These are phyloP conservation scores for Boletus rex-veris DNA, from an alignment of 768 basidiomycete genomes.

Conservation along the genomic window DNA sequence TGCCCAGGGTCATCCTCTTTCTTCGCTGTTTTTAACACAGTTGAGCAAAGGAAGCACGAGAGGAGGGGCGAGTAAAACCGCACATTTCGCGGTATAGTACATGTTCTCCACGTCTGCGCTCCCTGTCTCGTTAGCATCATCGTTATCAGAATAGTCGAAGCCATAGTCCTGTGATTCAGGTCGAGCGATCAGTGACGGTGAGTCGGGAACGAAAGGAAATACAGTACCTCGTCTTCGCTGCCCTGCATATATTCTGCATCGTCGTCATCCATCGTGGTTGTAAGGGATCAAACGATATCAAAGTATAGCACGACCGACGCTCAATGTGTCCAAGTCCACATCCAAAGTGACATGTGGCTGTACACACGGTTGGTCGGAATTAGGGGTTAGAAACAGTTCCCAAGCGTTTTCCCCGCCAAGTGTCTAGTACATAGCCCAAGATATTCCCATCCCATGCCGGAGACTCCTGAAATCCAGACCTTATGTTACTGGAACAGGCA, in stretches of 20 bases:
- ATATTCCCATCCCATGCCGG: too few species aligned
- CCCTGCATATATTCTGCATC: slow-evolving; percentile 94
- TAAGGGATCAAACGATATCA: neutral
- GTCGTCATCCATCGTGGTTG: slow-evolving; percentile 74
- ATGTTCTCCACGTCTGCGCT: slow-evolving; percentile 94
- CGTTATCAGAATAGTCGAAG: slow-evolving; percentile 94
- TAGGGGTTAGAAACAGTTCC: too few species aligned
- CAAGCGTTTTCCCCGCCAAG: too few species aligned
- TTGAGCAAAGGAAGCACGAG: neutral
- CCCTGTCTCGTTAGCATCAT: slow-evolving; percentile 74
- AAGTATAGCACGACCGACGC: neutral
- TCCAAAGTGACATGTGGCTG: too few species aligned
- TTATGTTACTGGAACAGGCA: too few species aligned
- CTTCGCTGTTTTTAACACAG: slow-evolving; percentile 51
- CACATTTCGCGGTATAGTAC: slow-evolving; percentile 98
- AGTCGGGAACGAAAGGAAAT: slow-evolving; percentile 6
- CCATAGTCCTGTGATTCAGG: slow-evolving; percentile 72
- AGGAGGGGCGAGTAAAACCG: slow-evolving; percentile 24
- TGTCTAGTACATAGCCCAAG: too few species aligned
- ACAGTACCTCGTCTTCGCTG: slow-evolving; percentile 74
- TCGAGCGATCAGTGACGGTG: neutral
- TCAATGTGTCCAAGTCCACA: too few species aligned
- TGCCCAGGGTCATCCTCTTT: slow-evolving; percentile 94
- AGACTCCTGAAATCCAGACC: too few species aligned
- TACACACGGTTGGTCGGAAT: too few species aligned